These are phyloP conservation scores for Phyllosticta citrichinensis DNA, from an alignment of 2,329 filamentous ascomycete species.

Conservation along the genomic window DNA sequence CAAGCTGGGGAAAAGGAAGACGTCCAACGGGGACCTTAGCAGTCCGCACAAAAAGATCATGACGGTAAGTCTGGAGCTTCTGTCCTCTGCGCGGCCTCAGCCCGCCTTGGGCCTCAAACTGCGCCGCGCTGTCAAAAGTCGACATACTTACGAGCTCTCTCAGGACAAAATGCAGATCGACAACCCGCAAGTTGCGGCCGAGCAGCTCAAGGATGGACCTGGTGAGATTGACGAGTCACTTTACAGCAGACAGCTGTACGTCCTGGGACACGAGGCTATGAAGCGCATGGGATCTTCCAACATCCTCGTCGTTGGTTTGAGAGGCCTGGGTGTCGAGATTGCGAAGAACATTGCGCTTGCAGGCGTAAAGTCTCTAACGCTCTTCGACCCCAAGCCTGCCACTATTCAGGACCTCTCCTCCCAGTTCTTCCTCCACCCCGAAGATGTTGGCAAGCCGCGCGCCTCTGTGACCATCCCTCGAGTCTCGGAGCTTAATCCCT, in stretches of 20 bases:
- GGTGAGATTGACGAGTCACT: slow-evolving; percentile 59
- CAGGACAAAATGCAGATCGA: slow-evolving; percentile 55
- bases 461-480: slow-evolving; percentile 78
- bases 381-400: slow-evolving; percentile 81
- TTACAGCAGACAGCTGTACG: slow-evolving; percentile 60
- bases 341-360: slow-evolving; percentile 98
- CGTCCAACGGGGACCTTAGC: slow-evolving; percentile 27
- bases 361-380: slow-evolving; percentile 91
- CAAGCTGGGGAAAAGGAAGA: slow-evolving; percentile 36
- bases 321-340: slow-evolving; percentile 92
- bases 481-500: slow-evolving; percentile 90
- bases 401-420: slow-evolving; percentile 84
- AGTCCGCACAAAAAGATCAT: slow-evolving; percentile 31
- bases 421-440: slow-evolving; percentile 86
- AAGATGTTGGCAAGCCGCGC: slow-evolving; percentile 86
- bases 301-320: slow-evolving; percentile 81
- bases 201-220: slow-evolving; percentile 47
- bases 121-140: neutral
- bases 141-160: slow-evolving; percentile 1
- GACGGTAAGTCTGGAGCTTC: slow-evolving; percentile 21
- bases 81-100: neutral
- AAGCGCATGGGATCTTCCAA: slow-evolving; percentile 98
- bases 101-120: neutral
- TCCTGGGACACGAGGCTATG: slow-evolving; percentile 77
- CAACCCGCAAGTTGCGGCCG: slow-evolving; percentile 45